Conservation (phyloP, 208 protist genomes). For the Acanthamoeba comandoni region DNA sequence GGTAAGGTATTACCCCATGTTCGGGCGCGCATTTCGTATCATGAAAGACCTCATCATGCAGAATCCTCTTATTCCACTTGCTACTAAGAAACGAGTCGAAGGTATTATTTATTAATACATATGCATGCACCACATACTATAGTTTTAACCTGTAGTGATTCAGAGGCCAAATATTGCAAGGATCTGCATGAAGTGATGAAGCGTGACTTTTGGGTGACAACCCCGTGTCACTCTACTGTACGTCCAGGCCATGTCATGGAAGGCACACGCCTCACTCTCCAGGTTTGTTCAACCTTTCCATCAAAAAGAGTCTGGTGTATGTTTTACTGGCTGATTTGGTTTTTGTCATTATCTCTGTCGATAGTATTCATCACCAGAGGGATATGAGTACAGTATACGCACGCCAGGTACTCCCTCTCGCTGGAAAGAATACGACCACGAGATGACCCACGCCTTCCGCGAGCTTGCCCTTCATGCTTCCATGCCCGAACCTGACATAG, state of each 20-base stretch:
- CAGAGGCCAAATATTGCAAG: conserved; percentile 53
- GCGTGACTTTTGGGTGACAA: conserved; percentile 86
- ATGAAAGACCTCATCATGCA: conserved; percentile 56
- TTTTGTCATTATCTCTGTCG: conserved; percentile 78
- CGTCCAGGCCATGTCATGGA: conserved; percentile 79
- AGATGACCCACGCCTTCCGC: conserved; percentile 45
- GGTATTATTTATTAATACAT: background rate
- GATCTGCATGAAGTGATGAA: conserved; percentile 83
- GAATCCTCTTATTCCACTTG: background rate
- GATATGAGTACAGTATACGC: conserved; percentile 86
- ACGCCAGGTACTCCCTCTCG: conserved; percentile 85
- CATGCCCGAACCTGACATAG: conserved; percentile 21
- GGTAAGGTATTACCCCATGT: conserved; percentile 85
- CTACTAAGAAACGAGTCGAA: background rate
- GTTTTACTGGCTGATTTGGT: conserved; percentile 46
- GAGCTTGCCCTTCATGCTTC: conserved; percentile 11
- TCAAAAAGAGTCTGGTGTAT: background rate
- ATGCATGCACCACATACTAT: conserved; percentile 4
- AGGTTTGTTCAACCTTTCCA: conserved; percentile 49
- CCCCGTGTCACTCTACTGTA: conserved; percentile 81
- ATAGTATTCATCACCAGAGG: conserved; percentile 80
- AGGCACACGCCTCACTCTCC: conserved; percentile 84
- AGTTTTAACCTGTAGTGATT: background rate
- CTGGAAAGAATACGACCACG: conserved; percentile 79
- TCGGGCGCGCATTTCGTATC: conserved; percentile 75